Evolutionary conservation across 2,329 filamentous ascomycete genomes (phyloP), one percentile per base, ranked within the genome.

Genomic region (Pyricularia grisea): DNA sequence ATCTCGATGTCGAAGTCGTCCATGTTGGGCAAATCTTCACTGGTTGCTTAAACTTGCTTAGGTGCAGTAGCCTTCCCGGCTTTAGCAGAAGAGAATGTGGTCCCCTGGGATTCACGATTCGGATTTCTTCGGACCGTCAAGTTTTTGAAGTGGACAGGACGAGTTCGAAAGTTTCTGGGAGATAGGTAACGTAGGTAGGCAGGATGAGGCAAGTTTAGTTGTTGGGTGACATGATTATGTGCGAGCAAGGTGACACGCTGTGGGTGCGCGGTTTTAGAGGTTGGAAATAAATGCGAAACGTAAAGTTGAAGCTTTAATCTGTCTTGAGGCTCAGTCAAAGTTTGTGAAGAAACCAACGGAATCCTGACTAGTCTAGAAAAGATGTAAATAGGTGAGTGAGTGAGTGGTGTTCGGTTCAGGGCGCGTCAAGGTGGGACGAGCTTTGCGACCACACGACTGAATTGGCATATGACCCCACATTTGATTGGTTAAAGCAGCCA

Each of bases 1-100:
- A 92, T 91, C 72, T 92, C 90, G 69, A 92, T 88, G 69, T 88
- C 86, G 73, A 86, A 80, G 78, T 93, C 66, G 28, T 67, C 90
- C 89, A 92, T 89, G 69, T 72, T 83, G 70, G 25, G 31, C 36
- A 36, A 31, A 27, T 55, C 42, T 55, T 55, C 42, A n/a, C 17
- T 10, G 42, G 11, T 5, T 55, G 42, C 7, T 55, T 55, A 20
- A 6, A 55, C 42, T 55, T 6, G 42, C 42, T 55, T n/a, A 6
- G 20, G 42, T 55, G 42, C 20, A 55, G 42, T n/a, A 55, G 17
- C 2, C 7, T 20, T 9, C 20, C 20, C 17, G 42, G 4, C 3
- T 55, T 55, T 5, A 55, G 20, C 5, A 2, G 17, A 55, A n/a
- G 20, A 55, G 2, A 17, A 55, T 2, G 42, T 10, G 42, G 6